Evolutionary conservation across 192 early-diverging fungal species (phyloP).

Genomic region (Coemansia biformis): DNA sequence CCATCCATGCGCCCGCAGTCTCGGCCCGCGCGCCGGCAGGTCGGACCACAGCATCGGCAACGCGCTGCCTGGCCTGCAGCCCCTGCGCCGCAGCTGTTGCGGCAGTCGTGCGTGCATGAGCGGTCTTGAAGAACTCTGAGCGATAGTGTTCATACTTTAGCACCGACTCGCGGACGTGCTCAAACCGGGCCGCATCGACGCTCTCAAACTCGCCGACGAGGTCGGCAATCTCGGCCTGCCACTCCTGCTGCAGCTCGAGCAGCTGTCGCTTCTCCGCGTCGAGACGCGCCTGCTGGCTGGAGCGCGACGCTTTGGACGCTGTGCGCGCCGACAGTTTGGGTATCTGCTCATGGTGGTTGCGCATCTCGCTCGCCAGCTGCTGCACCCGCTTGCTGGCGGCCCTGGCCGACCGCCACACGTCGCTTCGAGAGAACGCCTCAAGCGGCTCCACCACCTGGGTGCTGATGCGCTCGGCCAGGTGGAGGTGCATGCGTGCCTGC

Average conservation of each 20-base stretch:
- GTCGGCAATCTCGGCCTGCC: slow-evolving; percentile 27
- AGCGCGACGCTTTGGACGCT: slow-evolving; percentile 24
- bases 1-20: neutral
- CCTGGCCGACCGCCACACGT: slow-evolving; percentile 23
- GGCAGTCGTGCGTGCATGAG: slow-evolving; percentile 4
- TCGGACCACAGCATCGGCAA: slow-evolving; percentile 16
- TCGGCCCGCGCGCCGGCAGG: neutral
- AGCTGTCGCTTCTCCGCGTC: slow-evolving; percentile 30
- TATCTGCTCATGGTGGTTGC: slow-evolving; percentile 29
- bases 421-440: slow-evolving; percentile 15
- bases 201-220: slow-evolving; percentile 41
- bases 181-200: slow-evolving; percentile 35
- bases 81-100: slow-evolving; percentile 13
- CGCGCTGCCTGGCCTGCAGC: slow-evolving; percentile 5
- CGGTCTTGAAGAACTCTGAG: slow-evolving; percentile 28
- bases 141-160: slow-evolving; percentile 43
- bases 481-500: slow-evolving; percentile 35
- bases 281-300: slow-evolving; percentile 25
- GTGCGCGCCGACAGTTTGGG: slow-evolving; percentile 40
- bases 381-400: slow-evolving; percentile 14
- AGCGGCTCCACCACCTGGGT: slow-evolving; percentile 36
- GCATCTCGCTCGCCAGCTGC: slow-evolving; percentile 32
- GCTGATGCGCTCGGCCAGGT: slow-evolving; percentile 33
- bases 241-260: slow-evolving; percentile 31
- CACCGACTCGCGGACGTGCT: slow-evolving; percentile 30